phyloP scores from a whole-genome alignment of 2,329 filamentous ascomycete species.

The Alternaria alternata region DNA sequence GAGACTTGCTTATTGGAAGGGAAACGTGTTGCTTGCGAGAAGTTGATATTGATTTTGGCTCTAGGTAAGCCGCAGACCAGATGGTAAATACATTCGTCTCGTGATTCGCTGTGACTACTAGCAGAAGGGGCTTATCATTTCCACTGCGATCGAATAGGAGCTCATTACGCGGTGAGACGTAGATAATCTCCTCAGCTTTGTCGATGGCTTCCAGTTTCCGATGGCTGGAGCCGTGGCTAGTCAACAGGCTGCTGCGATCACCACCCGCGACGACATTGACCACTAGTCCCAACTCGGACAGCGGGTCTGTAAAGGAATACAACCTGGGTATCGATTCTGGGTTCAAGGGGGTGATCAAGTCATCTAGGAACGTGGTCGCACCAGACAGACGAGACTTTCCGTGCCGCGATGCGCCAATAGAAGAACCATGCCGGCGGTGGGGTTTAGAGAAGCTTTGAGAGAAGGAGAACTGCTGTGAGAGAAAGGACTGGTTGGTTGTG shows the following conservation, averaged over 20 bases:
- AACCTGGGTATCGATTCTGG: constrained; percentile 72
- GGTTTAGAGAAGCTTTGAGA: constrained; percentile 50
- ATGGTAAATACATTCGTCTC: constrained; percentile 80
- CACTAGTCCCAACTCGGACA: constrained; percentile 85
- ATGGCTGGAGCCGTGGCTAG: constrained; percentile 42
- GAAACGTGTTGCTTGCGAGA: constrained; percentile 53
- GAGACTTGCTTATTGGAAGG: constrained; percentile 58
- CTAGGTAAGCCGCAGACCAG: constrained; percentile 82
- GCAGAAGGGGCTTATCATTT: constrained; percentile 62
- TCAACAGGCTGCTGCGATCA: constrained; percentile 40
- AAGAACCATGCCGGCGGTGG: constrained; percentile 38
- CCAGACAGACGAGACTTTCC: constrained; percentile 32
- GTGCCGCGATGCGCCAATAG: constrained; percentile 34
- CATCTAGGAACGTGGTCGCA: constrained; percentile 41
- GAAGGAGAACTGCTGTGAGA: constrained; percentile 67
- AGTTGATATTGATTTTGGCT: constrained; percentile 65
- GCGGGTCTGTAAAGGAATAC: constrained; percentile 84
- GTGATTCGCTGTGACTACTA: constrained; percentile 83
- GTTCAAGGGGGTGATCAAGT: constrained; percentile 38
- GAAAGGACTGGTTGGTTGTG: constrained; percentile 51
- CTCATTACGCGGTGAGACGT: constrained; percentile 74
- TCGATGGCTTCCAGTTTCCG: constrained; percentile 68
- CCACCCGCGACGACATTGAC: constrained; percentile 57
- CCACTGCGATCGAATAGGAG: constrained; percentile 58
- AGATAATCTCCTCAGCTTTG: constrained; percentile 81